Conservation (phyloP, 2,329 filamentous ascomycete species). For the Verticillium isaacii region DNA sequence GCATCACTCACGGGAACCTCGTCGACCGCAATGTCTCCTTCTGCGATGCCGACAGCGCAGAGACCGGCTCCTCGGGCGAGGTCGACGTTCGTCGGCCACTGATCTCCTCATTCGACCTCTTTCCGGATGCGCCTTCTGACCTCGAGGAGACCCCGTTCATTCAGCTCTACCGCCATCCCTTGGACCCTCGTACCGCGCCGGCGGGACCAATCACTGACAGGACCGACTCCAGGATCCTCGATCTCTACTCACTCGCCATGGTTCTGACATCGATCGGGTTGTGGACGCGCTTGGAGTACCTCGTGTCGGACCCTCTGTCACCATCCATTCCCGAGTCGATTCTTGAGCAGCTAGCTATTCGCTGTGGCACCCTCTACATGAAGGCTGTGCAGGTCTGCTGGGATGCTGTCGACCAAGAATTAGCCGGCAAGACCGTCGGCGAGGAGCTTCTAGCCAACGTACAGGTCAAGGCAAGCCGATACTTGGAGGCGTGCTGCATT, state of each 20-base stretch:
- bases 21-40: conserved; percentile 65
- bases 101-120: conserved; percentile 71
- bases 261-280: conserved; percentile 70
- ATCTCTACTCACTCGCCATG: conserved; percentile 70
- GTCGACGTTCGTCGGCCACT: conserved; percentile 65
- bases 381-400: conserved; percentile 70
- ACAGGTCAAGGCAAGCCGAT: conserved; percentile 51
- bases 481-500: conserved; percentile 58
- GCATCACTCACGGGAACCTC: conserved; percentile 67
- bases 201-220: conserved; percentile 43
- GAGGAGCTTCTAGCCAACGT: conserved; percentile 49
- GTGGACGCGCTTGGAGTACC: conserved; percentile 62
- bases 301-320: conserved; percentile 38
- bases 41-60: conserved; percentile 39
- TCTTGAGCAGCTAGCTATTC: conserved; percentile 57
- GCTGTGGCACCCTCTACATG: conserved; percentile 71
- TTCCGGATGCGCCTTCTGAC: conserved; percentile 43
- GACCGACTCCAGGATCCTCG: conserved; percentile 54
- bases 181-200: conserved; percentile 50
- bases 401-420: conserved; percentile 61
- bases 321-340: conserved; percentile 56
- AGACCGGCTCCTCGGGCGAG: conserved; percentile 35
- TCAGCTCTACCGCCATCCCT: conserved; percentile 60
- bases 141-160: conserved; percentile 21
- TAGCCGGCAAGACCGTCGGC: conserved; percentile 37